phyloP scores from a whole-genome alignment of 2,329 filamentous ascomycete species.

The Penicillium sp. region DNA sequence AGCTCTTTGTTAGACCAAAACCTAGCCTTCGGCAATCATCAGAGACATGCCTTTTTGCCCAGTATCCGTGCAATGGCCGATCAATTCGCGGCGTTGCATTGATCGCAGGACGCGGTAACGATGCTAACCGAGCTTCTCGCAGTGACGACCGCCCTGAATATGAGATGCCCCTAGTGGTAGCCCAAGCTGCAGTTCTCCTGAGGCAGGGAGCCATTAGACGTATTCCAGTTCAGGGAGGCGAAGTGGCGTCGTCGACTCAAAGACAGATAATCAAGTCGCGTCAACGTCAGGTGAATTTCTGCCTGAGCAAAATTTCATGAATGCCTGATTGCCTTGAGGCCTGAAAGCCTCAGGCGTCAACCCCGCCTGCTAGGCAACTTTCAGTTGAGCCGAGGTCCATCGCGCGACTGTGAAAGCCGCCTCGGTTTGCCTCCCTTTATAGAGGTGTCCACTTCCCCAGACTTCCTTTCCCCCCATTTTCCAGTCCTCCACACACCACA shows the following conservation, averaged over 20 bases:
- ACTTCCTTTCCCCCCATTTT: constrained; percentile 13
- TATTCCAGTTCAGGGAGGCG: no score
- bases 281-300: constrained; percentile 2
- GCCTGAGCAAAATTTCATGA: background rate
- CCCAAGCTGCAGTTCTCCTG: no score
- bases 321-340: constrained; percentile 6
- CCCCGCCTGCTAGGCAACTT: no score
- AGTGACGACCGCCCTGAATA: background rate
- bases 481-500: constrained; percentile 9
- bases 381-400: constrained; percentile 20
- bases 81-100: constrained; percentile 7
- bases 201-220: no score
- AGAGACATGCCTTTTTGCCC: constrained; percentile 10
- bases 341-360: no score
- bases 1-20: constrained; percentile 1
- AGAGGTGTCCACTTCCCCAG: constrained; percentile 22
- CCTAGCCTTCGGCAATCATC: constrained; percentile 1
- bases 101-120: constrained; percentile 7
- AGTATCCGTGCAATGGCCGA: constrained; percentile 7
- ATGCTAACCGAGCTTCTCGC: constrained; percentile 2
- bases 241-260: no score
- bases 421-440: constrained; percentile 21
- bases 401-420: constrained; percentile 10
- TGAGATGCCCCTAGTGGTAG: no score
- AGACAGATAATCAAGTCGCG: no score